Evolutionary conservation across 805 yeast species (phyloP).

Genomic region (Yamadazyma sp.): DNA sequence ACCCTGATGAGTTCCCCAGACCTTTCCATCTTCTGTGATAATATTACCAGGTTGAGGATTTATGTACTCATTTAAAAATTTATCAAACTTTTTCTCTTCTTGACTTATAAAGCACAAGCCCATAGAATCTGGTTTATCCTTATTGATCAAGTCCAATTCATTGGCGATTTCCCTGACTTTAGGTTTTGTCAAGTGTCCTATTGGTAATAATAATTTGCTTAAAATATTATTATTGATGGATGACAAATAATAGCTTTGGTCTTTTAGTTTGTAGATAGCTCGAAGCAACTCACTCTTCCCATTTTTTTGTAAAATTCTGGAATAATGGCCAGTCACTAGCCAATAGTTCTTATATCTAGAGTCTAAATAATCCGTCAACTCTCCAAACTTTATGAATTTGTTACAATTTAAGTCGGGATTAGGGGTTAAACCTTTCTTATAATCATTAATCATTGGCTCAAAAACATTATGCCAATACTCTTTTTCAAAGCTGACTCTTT

Average conservation of each 20-base stretch:
- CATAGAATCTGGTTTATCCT: constrained; percentile 86
- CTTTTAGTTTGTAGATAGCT: constrained; percentile 61
- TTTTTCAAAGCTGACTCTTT: constrained; percentile 76
- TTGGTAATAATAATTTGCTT: constrained; percentile 62
- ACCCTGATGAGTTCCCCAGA: constrained; percentile 83
- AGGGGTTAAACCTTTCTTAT: constrained; percentile 76
- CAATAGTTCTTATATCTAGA: constrained; percentile 54
- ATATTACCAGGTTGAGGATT: constrained; percentile 74
- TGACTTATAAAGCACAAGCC: constrained; percentile 90
- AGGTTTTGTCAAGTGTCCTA: constrained; percentile 75
- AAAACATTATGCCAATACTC: constrained; percentile 95
- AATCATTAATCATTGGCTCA: constrained; percentile 81
- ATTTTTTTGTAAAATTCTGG: constrained; percentile 47
- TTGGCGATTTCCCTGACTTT: constrained; percentile 68
- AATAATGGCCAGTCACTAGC: constrained; percentile 88
- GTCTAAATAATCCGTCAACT: constrained; percentile 55
- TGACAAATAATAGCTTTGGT: constrained; percentile 88
- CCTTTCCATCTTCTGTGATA: constrained; percentile 66
- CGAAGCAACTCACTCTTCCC: constrained; percentile 46
- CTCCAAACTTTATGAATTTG: constrained; percentile 82
- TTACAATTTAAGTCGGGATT: constrained; percentile 95
- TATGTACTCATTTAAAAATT: constrained; percentile 73
- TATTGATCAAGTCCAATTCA: constrained; percentile 52
- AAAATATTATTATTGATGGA: constrained; percentile 51
- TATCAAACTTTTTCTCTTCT: constrained; percentile 57